Evolutionary conservation across 2,329 filamentous ascomycete species (phyloP), one percentile per base, ranked within the genome.

Genomic region (Xylariaceae sp.): DNA sequence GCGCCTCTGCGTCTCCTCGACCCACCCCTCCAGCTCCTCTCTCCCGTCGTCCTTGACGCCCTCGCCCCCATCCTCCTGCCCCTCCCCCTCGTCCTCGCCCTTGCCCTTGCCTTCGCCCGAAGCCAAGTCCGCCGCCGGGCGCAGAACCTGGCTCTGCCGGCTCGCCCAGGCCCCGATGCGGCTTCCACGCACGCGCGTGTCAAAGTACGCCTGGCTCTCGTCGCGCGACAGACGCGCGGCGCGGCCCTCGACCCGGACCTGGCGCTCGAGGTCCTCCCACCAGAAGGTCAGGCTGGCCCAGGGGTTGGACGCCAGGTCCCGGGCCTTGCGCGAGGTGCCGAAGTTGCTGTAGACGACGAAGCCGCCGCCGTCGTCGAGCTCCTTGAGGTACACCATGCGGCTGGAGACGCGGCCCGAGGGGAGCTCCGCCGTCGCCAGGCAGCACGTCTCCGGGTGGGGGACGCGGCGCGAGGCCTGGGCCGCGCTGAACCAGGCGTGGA

Each of bases 291-390:
- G 71, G 36, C 82, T 81, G 0, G 87, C 91, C 68, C 85, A 84
- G 19, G 78, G 77, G 64, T 97, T 98, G 3, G 67, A 73, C 17
- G 69, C 73, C 6, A 93, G 68, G 61, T 95, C 88, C 37, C 67
- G 59, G 1, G 82, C 78, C 69, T 84, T 80, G 56, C 75, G 69
- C 44, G 81, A 87, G 0, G 87, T 93, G 45, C 81, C 89, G 71
- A 90, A 91, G 65, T 98, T 98, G 59, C 81, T 86, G 73, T 97
- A 98, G 37, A 98, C 74, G 33, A 97, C 89, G 66, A 94, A 98
- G 13, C 90, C 89, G 4, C 65, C 55, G 4, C 65, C 55, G 40
- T 72, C 65, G 64, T 97, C 90, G 18, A 97, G 80, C 71, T 97
- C 93, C 68, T 98, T 98, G 52, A 98, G 76, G 67, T 97, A 98